Evolutionary conservation across 352 stramenopile genomes (phyloP), one percentile per base, ranked within the genome.

Genomic region (Globisporangium barbulae): DNA sequence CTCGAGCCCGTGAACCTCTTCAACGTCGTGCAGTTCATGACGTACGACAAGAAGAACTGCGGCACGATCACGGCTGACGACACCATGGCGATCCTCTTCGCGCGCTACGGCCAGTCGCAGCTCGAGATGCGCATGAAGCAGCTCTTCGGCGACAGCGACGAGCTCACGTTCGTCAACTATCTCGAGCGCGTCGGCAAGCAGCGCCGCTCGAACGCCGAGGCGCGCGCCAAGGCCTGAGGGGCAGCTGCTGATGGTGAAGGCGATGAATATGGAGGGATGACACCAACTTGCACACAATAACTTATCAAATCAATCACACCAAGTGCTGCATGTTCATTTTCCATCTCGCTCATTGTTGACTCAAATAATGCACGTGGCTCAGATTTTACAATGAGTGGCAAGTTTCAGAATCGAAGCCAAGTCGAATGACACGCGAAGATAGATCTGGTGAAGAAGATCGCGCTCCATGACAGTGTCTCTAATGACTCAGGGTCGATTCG

Each of bases 41-140:
- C 97, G 63, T 99, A 98, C 75, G 96, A 98, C 74, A 94, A 94
- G 68, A 97, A 99, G 68, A 94, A 90, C 63, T 97, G 95, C 72
- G 93, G 91, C 7, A 85, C 84, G 45, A 97, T 99, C 67, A 98
- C 89, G 3, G 94, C 98, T 9, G 97, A 99, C 72, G 97, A 99
- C 71, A 99, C 96, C 3, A 99, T 99, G 96, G 94, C 97, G 58
- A 98, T 99, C 71, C 78, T 99, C 17, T 99, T 98, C 73, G 92
- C 91, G 47, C 83, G 96, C 44, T 97, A 97, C 61, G 89, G 83
- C 28, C 85, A 93, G 48, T 88, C 88, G 37, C 81, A 96, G 65
- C 76, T 98, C 9, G 91, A 97, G 67, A 90, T 86, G 71, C 83
- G 91, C 66, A 96, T 97, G 88, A 93, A 91, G 70, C 87, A 93